Base-by-base conservation (phyloP, 768 basidiomycete genomes). In the Leccinellum albellum region DNA sequence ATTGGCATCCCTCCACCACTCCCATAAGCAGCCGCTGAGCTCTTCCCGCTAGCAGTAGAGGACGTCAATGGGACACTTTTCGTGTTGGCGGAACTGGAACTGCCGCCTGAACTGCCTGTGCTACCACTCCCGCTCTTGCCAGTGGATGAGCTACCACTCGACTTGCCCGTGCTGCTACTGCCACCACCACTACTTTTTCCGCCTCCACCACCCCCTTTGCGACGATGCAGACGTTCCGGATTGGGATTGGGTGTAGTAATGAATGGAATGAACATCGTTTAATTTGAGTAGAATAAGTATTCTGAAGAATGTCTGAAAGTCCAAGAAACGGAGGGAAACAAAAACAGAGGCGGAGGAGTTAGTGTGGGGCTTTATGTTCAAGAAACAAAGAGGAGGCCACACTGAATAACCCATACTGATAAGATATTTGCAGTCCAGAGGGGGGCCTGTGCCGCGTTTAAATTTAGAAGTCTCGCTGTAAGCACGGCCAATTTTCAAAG, bases 161-260 rank as follows among this genome's bases (percentile, higher is more conserved):
- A 48, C 15, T 60, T 58, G 9, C 70, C 60, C 5, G 54, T 47
- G 20, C 47, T 40, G 23, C 64, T 46, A 3, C 62, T 28, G 1
- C 61, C 42, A 61, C 47, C 40, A 1, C 67, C 54, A 6, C 71
- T 58, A 2, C 60, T 55, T 28, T 54, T 63, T 48, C 66, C 66
- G 6, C 62, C 64, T 0, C 72, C 64, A 0, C 75, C 71, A 13
- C 74, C 71, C 0, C 75, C 69, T 60, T 73, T 76, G 23, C 70
- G 70, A 21, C 70, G 70, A 13, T 56, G 45, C 4, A 71, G 28
- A 20, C 32, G 58, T 26, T 12, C n/a, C n/a, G n/a, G n/a, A n/a
- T n/a, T 21, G 20, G 44, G 47, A 15, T 40, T 44, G 12, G 54
- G 21, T 15, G 10, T 26, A n/a, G 28, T 61, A 8, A 68, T 6